Evolutionary conservation across 345 rosid species (phyloP), one percentile per base, ranked within the genome.

Genomic region (Euphorbia lathyris): DNA sequence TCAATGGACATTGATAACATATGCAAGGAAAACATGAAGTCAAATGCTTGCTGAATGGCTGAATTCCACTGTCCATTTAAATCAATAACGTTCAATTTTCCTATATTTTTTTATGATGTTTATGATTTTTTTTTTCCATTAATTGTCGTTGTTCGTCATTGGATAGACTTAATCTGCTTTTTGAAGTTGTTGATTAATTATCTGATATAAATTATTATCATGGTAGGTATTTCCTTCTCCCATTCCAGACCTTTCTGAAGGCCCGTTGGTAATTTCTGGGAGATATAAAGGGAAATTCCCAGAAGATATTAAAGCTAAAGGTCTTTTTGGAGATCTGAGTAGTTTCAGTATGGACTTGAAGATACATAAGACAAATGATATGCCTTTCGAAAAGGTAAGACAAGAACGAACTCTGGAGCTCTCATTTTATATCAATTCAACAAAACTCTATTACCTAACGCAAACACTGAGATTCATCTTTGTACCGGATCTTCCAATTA

Each of bases 211-310:
- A 42, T 16, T 73, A 10, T 58, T 68, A 65, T 58, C 61, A 69
- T 76, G 50, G 60, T 75, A 91, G 97, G 74, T 82, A 63, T 83
- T 80, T 74, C 96, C 93, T 63, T 82, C 82, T 23, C 57, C 45
- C 56, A 75, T 87, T 67, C 87, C 93, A 45, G 96, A 91, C 78
- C 84, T 89, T 69, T 85, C 86, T 36, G 79, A 78, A 69, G 73
- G 77, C 50, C 89, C 87, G 34, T 74, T 85, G 81, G 78, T 72
- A 47, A 34, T 91, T 50, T 83, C 76, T 74, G 97, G 97, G 66
- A 84, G 97, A 82, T 89, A 84, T 73, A 65, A 69, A 12, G 96
- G 93, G 68, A 77, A 74, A 59, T 85, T 89, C 67, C 96, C 96
- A 7, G 87, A 78, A 65, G 73, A 32, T 62, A 69, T 86, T 64